Conservation (phyloP, 371 early-diverging fungal species). For the Capillidium heterosporum region DNA sequence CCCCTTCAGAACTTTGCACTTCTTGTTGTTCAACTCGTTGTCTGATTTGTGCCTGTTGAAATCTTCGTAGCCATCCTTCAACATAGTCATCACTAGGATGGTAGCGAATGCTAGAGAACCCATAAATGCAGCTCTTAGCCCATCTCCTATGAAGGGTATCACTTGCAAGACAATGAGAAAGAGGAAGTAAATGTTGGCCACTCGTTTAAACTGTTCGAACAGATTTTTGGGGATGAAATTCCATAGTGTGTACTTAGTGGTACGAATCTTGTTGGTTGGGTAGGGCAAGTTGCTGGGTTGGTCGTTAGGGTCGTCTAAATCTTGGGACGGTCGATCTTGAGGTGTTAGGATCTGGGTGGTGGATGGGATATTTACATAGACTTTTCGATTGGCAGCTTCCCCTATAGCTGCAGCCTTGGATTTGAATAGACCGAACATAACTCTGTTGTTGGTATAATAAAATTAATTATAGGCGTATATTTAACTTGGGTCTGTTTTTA, state of each 20-base stretch:
- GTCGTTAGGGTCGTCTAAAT: too few species aligned
- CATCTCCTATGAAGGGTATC: constrained; percentile 63
- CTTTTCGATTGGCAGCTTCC: too few species aligned
- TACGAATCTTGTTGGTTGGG: constrained; percentile 40
- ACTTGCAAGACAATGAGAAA: constrained; percentile 79
- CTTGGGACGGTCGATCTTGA: too few species aligned
- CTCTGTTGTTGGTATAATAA: too few species aligned
- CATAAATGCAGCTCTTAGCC: constrained; percentile 55
- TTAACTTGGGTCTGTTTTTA: too few species aligned
- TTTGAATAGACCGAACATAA: too few species aligned
- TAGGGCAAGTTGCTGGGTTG: too few species aligned
- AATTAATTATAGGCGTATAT: too few species aligned
- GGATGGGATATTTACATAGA: too few species aligned
- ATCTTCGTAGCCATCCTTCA: constrained; percentile 95
- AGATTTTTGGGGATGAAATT: constrained; percentile 92
- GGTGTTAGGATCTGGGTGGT: too few species aligned
- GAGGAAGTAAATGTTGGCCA: constrained; percentile 95
- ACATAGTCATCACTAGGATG: constrained; percentile 71
- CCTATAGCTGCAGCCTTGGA: too few species aligned
- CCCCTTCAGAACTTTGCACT: constrained; percentile 41
- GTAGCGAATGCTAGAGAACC: constrained; percentile 54
- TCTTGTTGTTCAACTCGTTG: constrained; percentile 58
- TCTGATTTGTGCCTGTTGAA: constrained; percentile 83
- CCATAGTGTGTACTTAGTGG: constrained; percentile 66
- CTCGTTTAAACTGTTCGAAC: constrained; percentile 86